Percentiles rank a stretch among this genome's conserved stretches.
Evolutionary conservation across 169 alveolate genomes (phyloP).

Genomic region (Perkinsus olseni): DNA sequence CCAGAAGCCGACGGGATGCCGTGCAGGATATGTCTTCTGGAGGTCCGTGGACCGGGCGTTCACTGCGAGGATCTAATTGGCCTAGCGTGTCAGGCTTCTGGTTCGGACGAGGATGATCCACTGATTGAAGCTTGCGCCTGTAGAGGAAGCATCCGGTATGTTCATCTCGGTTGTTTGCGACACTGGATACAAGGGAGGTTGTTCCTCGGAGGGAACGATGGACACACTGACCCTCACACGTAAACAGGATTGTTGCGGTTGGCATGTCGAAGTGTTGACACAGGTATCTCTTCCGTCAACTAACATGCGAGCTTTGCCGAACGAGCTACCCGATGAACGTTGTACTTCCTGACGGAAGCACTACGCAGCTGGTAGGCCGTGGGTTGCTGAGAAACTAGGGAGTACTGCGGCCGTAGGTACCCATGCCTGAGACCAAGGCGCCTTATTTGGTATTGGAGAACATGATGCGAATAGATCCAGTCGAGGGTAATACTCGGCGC

Average conservation of each 20-base stretch:
- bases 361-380: not conserved
- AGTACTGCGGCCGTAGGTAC: slow-evolving; percentile 50
- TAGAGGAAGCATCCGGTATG: slow-evolving; percentile 78
- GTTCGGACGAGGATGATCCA: slow-evolving; percentile 52
- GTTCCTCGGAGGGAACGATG: slow-evolving; percentile 27
- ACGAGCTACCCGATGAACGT: slow-evolving; percentile 59
- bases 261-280: slow-evolving; percentile 29
- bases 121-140: slow-evolving; percentile 82
- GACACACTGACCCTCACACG: not conserved
- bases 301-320: slow-evolving; percentile 71
- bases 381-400: slow-evolving; percentile 41
- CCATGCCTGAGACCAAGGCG: slow-evolving; percentile 56
- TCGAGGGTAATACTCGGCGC: not conserved
- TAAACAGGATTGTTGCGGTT: slow-evolving; percentile 32
- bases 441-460: slow-evolving; percentile 67
- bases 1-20: slow-evolving; percentile 29
- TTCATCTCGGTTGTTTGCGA: slow-evolving; percentile 77
- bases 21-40: slow-evolving; percentile 74
- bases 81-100: not conserved
- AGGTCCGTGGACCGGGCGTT: slow-evolving; percentile 47
- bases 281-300: slow-evolving; percentile 51
- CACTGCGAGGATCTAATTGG: not conserved
- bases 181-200: slow-evolving; percentile 75
- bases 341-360: not conserved
- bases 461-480: slow-evolving; percentile 26